Evolutionary conservation across 495 filamentous ascomycete genomes (phyloP).

Genomic region (Neurospora sp.): DNA sequence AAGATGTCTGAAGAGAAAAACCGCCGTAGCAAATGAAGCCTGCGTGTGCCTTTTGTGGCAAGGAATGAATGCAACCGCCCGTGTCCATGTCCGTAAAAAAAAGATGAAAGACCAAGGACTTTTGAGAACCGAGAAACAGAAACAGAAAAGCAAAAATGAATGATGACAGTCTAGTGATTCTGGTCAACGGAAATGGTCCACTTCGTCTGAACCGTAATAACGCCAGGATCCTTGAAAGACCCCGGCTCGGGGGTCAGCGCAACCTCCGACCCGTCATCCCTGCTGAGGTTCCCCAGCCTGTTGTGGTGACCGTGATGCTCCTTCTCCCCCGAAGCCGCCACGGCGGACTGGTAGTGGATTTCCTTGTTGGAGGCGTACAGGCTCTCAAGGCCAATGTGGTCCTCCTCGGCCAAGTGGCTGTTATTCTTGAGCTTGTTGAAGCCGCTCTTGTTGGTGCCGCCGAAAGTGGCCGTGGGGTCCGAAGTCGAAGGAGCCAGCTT

Average conservation of each 20-base stretch:
- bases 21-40: background rate
- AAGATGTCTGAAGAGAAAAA: background rate
- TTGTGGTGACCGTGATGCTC: background rate
- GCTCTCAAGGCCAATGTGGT: slow-evolving; percentile 3
- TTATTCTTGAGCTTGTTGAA: slow-evolving; percentile 7
- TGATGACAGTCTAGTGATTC: background rate
- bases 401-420: background rate
- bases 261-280: slow-evolving; percentile 9
- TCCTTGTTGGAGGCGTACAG: slow-evolving; percentile 10
- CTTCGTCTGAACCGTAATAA: slow-evolving; percentile 14
- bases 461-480: background rate
- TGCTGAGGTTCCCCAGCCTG: background rate
- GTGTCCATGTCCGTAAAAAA: background rate
- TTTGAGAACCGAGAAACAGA: background rate
- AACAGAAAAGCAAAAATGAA: background rate
- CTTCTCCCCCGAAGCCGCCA: background rate
- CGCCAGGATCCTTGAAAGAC: background rate
- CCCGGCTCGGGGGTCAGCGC: background rate
- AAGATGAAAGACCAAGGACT: background rate
- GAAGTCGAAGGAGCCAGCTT: slow-evolving; percentile 6
- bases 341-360: slow-evolving; percentile 6
- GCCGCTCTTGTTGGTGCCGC: slow-evolving; percentile 3
- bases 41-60: background rate
- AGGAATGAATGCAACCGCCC: background rate
- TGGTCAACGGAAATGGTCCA: slow-evolving; percentile 9